phyloP scores from a whole-genome alignment of 2,329 filamentous ascomycete genomes.

The Aureobasidium sp. region DNA sequence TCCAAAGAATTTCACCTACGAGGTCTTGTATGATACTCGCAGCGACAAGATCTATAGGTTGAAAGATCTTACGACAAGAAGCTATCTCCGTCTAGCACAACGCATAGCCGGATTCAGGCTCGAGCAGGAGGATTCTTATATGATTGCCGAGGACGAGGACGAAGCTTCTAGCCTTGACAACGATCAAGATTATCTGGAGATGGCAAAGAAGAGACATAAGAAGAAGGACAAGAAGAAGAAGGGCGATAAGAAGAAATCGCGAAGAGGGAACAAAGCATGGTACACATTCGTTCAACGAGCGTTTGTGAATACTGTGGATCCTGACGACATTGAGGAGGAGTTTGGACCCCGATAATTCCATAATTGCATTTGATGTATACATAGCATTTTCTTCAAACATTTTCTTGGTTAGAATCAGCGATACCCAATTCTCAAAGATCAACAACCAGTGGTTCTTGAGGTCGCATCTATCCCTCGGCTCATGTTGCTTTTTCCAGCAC shows the following conservation, averaged over 20 bases:
- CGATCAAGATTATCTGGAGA: constrained; percentile 25
- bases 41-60: constrained; percentile 68
- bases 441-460: too few relatives aligned
- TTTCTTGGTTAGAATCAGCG: neutral
- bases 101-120: constrained; percentile 58
- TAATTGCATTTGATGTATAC: neutral
- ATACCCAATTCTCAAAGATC: neutral
- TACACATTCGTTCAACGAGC: constrained; percentile 68
- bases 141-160: constrained; percentile 21
- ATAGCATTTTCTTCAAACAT: neutral
- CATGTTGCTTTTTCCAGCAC: neutral
- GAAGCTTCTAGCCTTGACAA: constrained; percentile 27
- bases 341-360: constrained; percentile 25
- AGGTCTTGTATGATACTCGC: constrained; percentile 81
- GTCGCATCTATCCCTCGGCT: constrained; percentile 1
- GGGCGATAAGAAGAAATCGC: constrained; percentile 45
- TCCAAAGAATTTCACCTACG: constrained; percentile 61
- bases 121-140: constrained; percentile 21
- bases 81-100: constrained; percentile 70
- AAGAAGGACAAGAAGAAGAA: constrained; percentile 33
- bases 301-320: constrained; percentile 66
- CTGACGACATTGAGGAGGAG: constrained; percentile 53
- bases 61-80: constrained; percentile 76
- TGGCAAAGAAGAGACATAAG: constrained; percentile 30
- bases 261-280: constrained; percentile 62